Evolutionary conservation across 2,329 filamentous ascomycete species (phyloP), one percentile per base, ranked within the genome.

Genomic region (Trichoderma sp.): DNA sequence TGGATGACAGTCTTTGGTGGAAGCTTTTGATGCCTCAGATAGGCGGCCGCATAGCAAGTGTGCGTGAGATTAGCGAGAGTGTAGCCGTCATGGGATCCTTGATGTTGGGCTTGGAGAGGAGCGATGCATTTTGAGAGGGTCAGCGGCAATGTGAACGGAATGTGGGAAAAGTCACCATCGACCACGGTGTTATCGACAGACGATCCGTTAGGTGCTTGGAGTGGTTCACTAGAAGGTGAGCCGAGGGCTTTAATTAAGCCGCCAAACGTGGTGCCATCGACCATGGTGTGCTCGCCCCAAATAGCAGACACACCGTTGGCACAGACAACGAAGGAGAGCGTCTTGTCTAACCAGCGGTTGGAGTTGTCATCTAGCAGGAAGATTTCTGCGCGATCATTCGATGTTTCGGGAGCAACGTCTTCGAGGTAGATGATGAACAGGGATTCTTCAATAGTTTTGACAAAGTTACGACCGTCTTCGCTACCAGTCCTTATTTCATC

Each of bases 311-410:
- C 48, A 5, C 68, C 70, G 25, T 70, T 70, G n/a, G 42, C 45
- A 13, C 45, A 50, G 5, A 70, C 57, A n/a, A 70, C 48, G 27
- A 70, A 68, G 6, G 48, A 45, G 6, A 70, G 17, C 1, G 60
- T 56, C 66, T 70, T 70, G 25, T 70, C 70, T 15, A 63, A 9
- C 70, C 70, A 70, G 5, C 70, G 68, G 32, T 70, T 70, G 56
- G 61, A 68, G n/a, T 58, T 56, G 4, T 70, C 53, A 13, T 64
- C 50, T 0, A 68, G 10, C n/a, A 66, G 59, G n/a, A 58, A 59
- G 5, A 35, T 17, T 2, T 54, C 32, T 22, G 39, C 39, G 1
- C 48, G 59, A 3, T 68, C 57, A 3, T 22, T 37, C 27, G 37
- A 19, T 15, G 35, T 67, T 12, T 29, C 50, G 12, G 70, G 70